phyloP scores from a whole-genome alignment of 345 rosid species.

The Melaleuca alternifolia region DNA sequence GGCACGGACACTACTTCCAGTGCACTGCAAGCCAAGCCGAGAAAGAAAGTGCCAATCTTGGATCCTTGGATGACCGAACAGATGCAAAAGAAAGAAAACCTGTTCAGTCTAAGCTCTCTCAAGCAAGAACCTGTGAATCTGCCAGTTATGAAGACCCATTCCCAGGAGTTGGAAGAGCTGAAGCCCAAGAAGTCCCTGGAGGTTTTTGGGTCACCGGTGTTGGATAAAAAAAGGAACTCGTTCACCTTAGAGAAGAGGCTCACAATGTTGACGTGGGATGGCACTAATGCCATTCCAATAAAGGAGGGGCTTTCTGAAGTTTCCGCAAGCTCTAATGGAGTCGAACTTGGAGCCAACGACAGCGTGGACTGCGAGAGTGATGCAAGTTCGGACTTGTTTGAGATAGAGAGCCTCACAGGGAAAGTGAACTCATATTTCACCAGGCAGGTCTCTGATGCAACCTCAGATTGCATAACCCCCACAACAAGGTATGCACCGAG shows the following conservation, averaged over 20 bases:
- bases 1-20: not conserved
- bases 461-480: slow-evolving; percentile 40
- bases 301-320: slow-evolving; percentile 4
- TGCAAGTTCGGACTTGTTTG: slow-evolving; percentile 76
- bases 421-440: slow-evolving; percentile 47
- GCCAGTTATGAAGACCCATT: slow-evolving; percentile 1
- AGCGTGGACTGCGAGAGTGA: slow-evolving; percentile 34
- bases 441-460: slow-evolving; percentile 42
- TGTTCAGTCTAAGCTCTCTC: not conserved
- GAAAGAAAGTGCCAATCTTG: not conserved
- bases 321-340: not conserved
- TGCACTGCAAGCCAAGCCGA: slow-evolving; percentile 8
- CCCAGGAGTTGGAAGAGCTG: slow-evolving; percentile 7
- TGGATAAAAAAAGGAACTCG: slow-evolving; percentile 18
- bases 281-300: slow-evolving; percentile 12
- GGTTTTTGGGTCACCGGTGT: slow-evolving; percentile 48
- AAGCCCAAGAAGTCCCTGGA: slow-evolving; percentile 41
- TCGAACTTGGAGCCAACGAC: slow-evolving; percentile 7
- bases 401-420: slow-evolving; percentile 71
- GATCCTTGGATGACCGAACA: slow-evolving; percentile 5
- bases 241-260: slow-evolving; percentile 30
- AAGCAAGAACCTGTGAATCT: not conserved
- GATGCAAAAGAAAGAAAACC: not conserved
- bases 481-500: slow-evolving; percentile 60
- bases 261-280: slow-evolving; percentile 35